Evolutionary conservation across 768 basidiomycete species (phyloP).

Genomic region (Bullera alba): DNA sequence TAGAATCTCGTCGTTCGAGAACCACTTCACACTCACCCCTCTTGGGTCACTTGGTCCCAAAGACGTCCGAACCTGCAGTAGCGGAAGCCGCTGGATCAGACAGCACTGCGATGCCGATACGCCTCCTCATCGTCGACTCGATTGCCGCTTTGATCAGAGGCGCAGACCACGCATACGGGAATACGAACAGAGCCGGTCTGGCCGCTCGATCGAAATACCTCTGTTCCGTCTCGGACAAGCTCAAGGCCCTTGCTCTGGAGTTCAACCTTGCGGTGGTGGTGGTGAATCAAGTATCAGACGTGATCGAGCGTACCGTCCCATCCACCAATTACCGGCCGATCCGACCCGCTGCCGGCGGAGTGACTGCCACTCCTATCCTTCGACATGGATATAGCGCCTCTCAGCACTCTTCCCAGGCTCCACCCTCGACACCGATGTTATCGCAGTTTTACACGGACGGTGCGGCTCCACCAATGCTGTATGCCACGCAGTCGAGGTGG

Average conservation of each 20-base stretch:
- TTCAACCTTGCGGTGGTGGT: constrained; percentile 69
- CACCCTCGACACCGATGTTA: constrained; percentile 24
- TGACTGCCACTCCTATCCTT: too few relatives aligned
- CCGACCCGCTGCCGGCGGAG: constrained; percentile 10
- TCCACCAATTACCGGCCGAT: not conserved
- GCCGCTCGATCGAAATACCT: constrained; percentile 68
- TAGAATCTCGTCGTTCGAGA: constrained; percentile 9
- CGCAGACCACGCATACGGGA: constrained; percentile 52
- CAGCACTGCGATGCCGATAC: constrained; percentile 58
- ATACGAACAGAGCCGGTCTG: constrained; percentile 52
- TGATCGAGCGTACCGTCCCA: constrained; percentile 50
- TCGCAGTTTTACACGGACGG: constrained; percentile 16
- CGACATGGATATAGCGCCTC: constrained; percentile 6
- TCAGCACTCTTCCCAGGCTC: constrained; percentile 25
- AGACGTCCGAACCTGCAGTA: constrained; percentile 57
- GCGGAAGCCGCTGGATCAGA: constrained; percentile 53
- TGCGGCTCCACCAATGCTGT: constrained; percentile 50
- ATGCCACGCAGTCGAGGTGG: constrained; percentile 67
- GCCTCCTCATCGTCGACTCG: constrained; percentile 77
- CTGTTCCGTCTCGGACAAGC: constrained; percentile 57
- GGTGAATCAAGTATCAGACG: constrained; percentile 82
- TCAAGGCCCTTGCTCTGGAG: constrained; percentile 64
- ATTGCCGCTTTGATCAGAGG: constrained; percentile 77
- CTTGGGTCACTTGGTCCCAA: too few relatives aligned
- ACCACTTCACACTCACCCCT: not conserved